A percentile compares a stretch with the other conserved stretches of the same genome.
phyloP scores from a whole-genome alignment of 805 yeast genomes.

The Phaffomyces antillensis region DNA sequence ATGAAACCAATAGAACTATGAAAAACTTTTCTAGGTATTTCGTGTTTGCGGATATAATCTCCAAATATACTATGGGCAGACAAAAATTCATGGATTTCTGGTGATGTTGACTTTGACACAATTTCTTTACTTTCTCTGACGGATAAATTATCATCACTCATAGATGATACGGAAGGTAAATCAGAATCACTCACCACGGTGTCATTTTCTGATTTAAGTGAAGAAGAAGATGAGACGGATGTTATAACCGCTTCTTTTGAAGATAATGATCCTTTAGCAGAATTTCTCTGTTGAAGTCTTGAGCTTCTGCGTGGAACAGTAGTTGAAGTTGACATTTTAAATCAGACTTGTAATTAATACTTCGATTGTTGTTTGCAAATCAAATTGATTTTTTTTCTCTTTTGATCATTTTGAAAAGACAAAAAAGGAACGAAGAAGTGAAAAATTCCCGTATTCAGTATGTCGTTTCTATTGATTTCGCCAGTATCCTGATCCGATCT shows the following conservation, averaged over 20 bases:
- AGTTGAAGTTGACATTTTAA: neutral
- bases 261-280: neutral
- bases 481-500: neutral
- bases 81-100: constrained; percentile 15
- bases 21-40: constrained; percentile 78
- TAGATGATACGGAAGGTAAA: constrained; percentile 1
- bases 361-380: neutral
- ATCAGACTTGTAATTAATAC: neutral
- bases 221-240: constrained; percentile 8
- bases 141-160: constrained; percentile 1
- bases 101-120: neutral
- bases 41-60: constrained; percentile 66
- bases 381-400: neutral
- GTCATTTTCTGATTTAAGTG: constrained; percentile 10
- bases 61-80: constrained; percentile 39
- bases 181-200: constrained; percentile 4
- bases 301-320: neutral
- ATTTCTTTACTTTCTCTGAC: neutral
- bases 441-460: neutral
- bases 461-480: neutral
- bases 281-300: neutral
- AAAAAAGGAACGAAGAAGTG: neutral
- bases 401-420: neutral
- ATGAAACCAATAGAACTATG: constrained; percentile 87
- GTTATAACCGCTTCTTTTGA: constrained; percentile 1